phyloP scores from a whole-genome alignment of 73 alveolate genomes.

The Paramecium octaurelia region DNA sequence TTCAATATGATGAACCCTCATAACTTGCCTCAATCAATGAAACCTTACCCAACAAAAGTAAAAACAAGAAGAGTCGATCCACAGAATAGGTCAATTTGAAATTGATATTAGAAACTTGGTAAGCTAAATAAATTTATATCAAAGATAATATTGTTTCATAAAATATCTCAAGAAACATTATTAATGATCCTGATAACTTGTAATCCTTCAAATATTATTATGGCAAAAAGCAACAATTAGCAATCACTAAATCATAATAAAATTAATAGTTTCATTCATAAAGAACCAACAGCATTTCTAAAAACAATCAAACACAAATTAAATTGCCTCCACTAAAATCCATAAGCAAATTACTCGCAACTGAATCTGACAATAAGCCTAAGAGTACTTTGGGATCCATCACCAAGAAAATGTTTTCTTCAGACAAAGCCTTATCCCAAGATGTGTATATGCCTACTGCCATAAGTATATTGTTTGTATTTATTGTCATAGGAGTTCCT shows the following conservation, averaged over 20 bases:
- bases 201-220: not conserved
- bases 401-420: not conserved
- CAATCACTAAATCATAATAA: not conserved
- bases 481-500: not conserved
- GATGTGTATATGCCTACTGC: not conserved
- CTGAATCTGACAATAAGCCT: not conserved
- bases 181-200: not conserved
- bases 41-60: not conserved
- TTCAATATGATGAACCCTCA: conserved; percentile 35
- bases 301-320: not conserved
- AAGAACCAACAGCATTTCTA: not conserved
- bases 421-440: not conserved
- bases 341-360: not conserved
- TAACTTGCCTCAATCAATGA: not conserved
- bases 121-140: conserved; percentile 5
- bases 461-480: not conserved
- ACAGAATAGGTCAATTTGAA: not conserved
- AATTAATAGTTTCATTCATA: not conserved
- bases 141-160: conserved; percentile 21
- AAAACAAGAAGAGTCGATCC: not conserved
- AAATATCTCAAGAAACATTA: not conserved
- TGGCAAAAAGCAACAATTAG: not conserved
- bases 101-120: not conserved
- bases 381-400: not conserved
- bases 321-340: not conserved